phyloP scores from a whole-genome alignment of 768 basidiomycete species.

The Phanerochaete sordida region DNA sequence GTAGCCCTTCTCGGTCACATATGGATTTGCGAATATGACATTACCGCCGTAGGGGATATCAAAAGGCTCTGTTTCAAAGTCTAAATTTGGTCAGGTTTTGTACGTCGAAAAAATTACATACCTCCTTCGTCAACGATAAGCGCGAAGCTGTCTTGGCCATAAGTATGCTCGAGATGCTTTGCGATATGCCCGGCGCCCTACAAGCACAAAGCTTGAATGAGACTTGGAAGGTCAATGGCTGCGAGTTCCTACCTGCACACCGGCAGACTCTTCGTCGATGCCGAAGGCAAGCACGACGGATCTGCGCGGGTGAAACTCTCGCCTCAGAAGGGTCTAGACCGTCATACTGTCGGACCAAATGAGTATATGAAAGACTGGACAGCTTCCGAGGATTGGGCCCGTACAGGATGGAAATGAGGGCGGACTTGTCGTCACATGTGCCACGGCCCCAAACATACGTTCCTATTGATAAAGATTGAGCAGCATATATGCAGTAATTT shows the following conservation, averaged over 20 bases:
- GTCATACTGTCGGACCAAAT: conserved; percentile 26
- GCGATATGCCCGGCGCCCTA: conserved; percentile 29
- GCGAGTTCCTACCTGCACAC: conserved; percentile 15
- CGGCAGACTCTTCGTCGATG: conserved; percentile 19
- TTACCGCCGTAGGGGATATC: conserved; percentile 13
- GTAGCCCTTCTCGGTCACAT: conserved; percentile 29
- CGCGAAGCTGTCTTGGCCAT: conserved; percentile 36
- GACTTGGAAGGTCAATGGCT: neutral
- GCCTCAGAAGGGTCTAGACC: conserved; percentile 58
- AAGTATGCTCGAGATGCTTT: conserved; percentile 28
- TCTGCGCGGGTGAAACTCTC: conserved; percentile 61
- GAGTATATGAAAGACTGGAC: conserved; percentile 5
- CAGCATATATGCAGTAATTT: neutral
- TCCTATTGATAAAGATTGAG: conserved; percentile 23
- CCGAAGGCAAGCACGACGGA: conserved; percentile 41
- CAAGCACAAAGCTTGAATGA: neutral
- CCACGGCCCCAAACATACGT: conserved; percentile 76
- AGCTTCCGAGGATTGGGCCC: no score
- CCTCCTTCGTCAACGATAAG: conserved; percentile 48
- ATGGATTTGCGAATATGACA: conserved; percentile 18
- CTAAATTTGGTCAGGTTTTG: no score
- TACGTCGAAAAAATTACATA: conserved; percentile 10
- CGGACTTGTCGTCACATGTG: conserved; percentile 70
- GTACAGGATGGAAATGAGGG: conserved; percentile 60
- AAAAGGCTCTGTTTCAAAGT: conserved; percentile 10